Conservation (phyloP, 257 asterid genomes). For the Scutellaria galericulata region DNA sequence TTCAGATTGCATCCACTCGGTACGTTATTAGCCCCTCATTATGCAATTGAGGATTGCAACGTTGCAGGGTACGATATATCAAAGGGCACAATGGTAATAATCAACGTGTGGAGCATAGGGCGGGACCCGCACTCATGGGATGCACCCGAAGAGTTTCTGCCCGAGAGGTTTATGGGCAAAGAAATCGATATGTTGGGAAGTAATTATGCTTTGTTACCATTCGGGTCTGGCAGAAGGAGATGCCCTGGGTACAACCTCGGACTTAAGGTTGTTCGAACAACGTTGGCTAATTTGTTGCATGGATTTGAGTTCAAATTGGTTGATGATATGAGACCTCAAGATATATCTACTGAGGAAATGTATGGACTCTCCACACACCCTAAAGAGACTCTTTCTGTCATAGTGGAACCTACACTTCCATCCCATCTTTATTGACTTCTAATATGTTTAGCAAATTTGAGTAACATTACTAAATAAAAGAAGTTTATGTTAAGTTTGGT, state of each 20-base stretch:
- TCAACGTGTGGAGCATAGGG: slow-evolving; percentile 47
- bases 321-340: slow-evolving; percentile 36
- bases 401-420: slow-evolving; percentile 33
- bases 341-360: slow-evolving; percentile 39
- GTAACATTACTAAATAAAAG: too few relatives aligned
- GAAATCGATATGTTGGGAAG: slow-evolving; percentile 33
- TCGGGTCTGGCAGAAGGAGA: slow-evolving; percentile 44
- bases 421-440: slow-evolving; percentile 29
- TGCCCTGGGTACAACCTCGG: slow-evolving; percentile 41
- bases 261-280: slow-evolving; percentile 40
- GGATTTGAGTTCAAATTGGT: slow-evolving; percentile 40
- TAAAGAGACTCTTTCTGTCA: slow-evolving; percentile 31
- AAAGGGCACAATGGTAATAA: slow-evolving; percentile 38
- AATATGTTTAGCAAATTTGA: background rate
- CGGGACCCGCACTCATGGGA: slow-evolving; percentile 42
- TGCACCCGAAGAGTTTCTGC: slow-evolving; percentile 35
- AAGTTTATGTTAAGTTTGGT: too few relatives aligned
- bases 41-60: slow-evolving; percentile 38
- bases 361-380: slow-evolving; percentile 42
- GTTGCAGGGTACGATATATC: slow-evolving; percentile 41
- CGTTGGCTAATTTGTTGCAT: slow-evolving; percentile 48
- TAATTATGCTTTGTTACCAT: slow-evolving; percentile 38
- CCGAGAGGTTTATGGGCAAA: slow-evolving; percentile 42
- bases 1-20: slow-evolving; percentile 41
- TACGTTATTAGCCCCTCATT: slow-evolving; percentile 38